A percentile compares a stretch with the other conserved stretches of the same genome.
Conservation (phyloP, 495 filamentous ascomycete genomes). For the Lasiosphaeriaceae sp. region DNA sequence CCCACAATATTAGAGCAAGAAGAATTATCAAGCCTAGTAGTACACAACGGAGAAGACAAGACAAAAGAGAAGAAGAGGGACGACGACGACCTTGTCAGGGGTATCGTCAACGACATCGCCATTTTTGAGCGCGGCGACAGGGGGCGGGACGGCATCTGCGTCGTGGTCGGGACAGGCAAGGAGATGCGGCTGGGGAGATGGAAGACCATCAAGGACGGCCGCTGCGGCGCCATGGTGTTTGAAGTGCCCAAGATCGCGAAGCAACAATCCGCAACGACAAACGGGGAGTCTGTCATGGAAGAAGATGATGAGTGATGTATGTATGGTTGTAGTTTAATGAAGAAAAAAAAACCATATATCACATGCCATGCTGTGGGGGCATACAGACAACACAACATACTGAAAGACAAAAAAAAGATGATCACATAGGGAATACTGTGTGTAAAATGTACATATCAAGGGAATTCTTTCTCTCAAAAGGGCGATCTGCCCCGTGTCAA, state of each 20-base stretch:
- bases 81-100: constrained; percentile 45
- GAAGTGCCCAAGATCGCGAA: constrained; percentile 58
- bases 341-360: background rate
- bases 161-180: constrained; percentile 80
- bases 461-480: background rate
- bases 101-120: constrained; percentile 80
- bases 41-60: background rate
- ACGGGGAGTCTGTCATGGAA: constrained; percentile 10
- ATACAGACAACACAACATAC: no score
- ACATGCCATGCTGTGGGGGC: no score
- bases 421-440: no score
- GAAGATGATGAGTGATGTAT: constrained; percentile 16
- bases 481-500: background rate
- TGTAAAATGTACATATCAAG: constrained; percentile 3
- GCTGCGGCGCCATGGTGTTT: constrained; percentile 76
- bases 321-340: background rate
- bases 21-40: background rate
- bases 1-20: background rate
- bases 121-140: constrained; percentile 73
- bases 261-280: constrained; percentile 9
- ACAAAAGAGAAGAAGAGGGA: background rate
- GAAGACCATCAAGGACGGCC: constrained; percentile 57
- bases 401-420: no score
- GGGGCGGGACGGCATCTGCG: constrained; percentile 67
- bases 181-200: constrained; percentile 80